Evolutionary conservation across 2,329 filamentous ascomycete species (phyloP), one percentile per base, ranked within the genome.

Genomic region (Colletotrichum aenigma): DNA sequence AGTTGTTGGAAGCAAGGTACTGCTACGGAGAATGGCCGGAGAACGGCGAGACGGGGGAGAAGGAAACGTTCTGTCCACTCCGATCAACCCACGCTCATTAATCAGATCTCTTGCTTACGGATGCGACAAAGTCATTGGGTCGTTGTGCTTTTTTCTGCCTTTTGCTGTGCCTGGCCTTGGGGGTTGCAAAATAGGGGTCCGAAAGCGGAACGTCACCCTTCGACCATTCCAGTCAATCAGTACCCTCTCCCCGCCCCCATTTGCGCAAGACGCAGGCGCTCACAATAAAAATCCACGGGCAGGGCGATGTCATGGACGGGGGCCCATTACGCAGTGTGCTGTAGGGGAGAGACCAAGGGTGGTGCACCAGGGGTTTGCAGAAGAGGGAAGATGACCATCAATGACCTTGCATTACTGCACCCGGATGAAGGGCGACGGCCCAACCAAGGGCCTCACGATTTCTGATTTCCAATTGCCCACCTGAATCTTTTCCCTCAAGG

Each of bases 101-200:
- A 68, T 68, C 73, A 58, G 64, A 73, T 73, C 24, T 60, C 43
- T 67, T 75, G 43, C 70, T 65, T 73, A 73, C 64, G 62, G 56
- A 60, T 61, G 68, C 38, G 34, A 48, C 36, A 28, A 56, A 32
- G 28, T 18, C 36, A 62, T 68, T 68, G 66, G 66, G 52, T 34
- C 13, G n/a, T 52, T 4, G 58, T 32, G 4, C 32, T 32, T 21
- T 32, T n/a, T 32, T 13, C 18, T 32, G 58, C 58, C 58, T 34
- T n/a, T 15, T 65, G 36, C 24, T 36, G 34, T 65, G 43, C 64
- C 64, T 32, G 38, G 6, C 26, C 24, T 21, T n/a, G n/a, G 34
- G 48, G 48, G 32, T 32, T 26, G 38, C 28, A 32, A 32, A 34
- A 61, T 70, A 71, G 72, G 71, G 73, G 64, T 75, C 73, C 73